Conservation (phyloP, 2,329 filamentous ascomycete genomes). For the Calycina herbarum region DNA sequence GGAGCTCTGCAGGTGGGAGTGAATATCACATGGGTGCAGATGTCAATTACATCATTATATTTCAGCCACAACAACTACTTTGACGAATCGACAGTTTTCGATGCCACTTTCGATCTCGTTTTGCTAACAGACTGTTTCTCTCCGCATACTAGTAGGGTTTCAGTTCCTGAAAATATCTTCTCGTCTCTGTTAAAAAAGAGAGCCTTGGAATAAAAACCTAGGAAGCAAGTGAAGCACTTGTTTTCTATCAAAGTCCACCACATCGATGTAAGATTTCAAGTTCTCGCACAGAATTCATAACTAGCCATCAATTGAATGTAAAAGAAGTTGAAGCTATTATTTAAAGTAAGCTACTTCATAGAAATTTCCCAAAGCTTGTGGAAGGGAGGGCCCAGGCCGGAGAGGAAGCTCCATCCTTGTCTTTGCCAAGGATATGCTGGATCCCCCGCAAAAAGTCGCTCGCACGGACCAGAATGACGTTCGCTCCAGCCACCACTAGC, state of each 20-base stretch:
- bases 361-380: no score
- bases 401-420: conserved; percentile 5
- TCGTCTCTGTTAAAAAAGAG: neutral
- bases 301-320: no score
- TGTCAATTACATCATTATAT: conserved; percentile 5
- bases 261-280: no score
- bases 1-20: neutral
- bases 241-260: no score
- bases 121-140: neutral
- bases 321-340: no score
- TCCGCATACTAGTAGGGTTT: neutral
- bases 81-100: no score
- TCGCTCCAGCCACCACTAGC: neutral
- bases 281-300: no score
- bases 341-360: no score
- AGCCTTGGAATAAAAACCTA: no score
- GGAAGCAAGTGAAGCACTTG: no score
- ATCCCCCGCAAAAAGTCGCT: neutral
- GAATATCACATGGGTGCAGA: neutral
- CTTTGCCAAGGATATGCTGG: neutral
- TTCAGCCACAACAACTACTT: neutral
- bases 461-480: neutral
- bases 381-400: neutral
- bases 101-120: neutral
- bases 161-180: neutral